Evolutionary conservation across 352 stramenopile species (phyloP).

Genomic region (Phytophthora sp.): DNA sequence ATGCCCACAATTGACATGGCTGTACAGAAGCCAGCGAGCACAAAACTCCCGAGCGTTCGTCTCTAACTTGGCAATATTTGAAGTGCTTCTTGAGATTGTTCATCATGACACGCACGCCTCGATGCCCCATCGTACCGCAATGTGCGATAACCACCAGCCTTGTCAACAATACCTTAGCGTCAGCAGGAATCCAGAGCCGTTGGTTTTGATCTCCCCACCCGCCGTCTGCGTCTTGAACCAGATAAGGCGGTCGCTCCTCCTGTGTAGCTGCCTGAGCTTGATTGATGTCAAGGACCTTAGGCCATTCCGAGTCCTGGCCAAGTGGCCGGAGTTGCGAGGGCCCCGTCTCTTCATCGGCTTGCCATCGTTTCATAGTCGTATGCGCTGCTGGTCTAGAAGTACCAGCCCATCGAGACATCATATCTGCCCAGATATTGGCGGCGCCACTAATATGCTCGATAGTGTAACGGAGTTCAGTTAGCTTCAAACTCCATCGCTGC

Average conservation of each 20-base stretch:
- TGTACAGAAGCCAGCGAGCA: constrained; percentile 5
- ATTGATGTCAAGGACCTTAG: background rate
- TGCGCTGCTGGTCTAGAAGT: background rate
- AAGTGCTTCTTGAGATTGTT: constrained; percentile 14
- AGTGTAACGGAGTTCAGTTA: constrained; percentile 10
- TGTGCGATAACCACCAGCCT: constrained; percentile 17
- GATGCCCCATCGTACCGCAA: constrained; percentile 17
- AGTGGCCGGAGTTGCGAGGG: constrained; percentile 4
- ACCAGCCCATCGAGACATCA: constrained; percentile 3
- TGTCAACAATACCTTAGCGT: background rate
- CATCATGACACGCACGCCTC: constrained; percentile 6
- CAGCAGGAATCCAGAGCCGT: constrained; percentile 1
- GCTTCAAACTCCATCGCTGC: constrained; percentile 9
- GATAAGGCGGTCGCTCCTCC: background rate
- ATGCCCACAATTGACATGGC: constrained; percentile 11
- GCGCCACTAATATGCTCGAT: constrained; percentile 13
- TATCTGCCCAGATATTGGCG: constrained; percentile 13
- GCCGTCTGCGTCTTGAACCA: background rate
- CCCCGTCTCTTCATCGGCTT: background rate
- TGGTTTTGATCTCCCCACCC: constrained; percentile 1
- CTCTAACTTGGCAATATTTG: background rate
- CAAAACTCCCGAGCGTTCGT: constrained; percentile 4
- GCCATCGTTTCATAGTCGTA: constrained; percentile 8
- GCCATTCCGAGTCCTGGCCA: constrained; percentile 1
- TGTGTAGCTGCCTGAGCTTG: background rate